These are phyloP conservation scores for Globisporangium echinulatum DNA, from an alignment of 352 stramenopile genomes.

Conservation along the genomic window DNA sequence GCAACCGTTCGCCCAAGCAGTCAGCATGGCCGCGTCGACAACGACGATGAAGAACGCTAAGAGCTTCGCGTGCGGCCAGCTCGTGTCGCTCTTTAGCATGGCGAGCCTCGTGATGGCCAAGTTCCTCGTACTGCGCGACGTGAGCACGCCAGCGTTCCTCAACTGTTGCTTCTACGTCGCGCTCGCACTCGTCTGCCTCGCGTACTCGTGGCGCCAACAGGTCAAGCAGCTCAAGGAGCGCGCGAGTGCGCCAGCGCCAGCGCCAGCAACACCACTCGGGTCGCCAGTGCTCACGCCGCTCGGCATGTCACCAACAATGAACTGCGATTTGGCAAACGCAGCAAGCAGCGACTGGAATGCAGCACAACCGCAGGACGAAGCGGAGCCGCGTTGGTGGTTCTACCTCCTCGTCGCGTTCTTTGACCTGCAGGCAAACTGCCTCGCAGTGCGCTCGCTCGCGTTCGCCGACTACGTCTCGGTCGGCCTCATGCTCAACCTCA, in stretches of 20 bases:
- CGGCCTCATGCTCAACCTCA: conserved; percentile 34
- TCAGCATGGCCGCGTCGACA: background rate
- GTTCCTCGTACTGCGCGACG: conserved; percentile 21
- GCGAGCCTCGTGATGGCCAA: conserved; percentile 31
- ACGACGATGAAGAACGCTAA: conserved; percentile 6
- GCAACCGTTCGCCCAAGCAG: background rate
- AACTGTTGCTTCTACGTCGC: conserved; percentile 34
- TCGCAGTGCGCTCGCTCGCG: conserved; percentile 20
- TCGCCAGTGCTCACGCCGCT: conserved; percentile 7
- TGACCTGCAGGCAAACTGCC: conserved; percentile 38
- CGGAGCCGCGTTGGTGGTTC: conserved; percentile 25
- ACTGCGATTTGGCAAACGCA: background rate
- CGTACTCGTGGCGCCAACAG: conserved; percentile 4
- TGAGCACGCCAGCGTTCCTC: conserved; percentile 25
- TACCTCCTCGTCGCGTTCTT: conserved; percentile 35
- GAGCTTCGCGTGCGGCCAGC: conserved; percentile 32
- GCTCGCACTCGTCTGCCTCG: conserved; percentile 18
- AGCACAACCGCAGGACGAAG: background rate
- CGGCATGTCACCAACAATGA: background rate
- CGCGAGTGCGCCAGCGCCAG: no score
- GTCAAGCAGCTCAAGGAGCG: background rate
- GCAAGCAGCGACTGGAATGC: background rate
- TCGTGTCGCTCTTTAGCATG: conserved; percentile 36
- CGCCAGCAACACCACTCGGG: conserved; percentile 1
- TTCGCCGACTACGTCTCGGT: conserved; percentile 28